Base-by-base conservation (phyloP, 2,329 filamentous ascomycete species). In the Fusarium sp. region DNA sequence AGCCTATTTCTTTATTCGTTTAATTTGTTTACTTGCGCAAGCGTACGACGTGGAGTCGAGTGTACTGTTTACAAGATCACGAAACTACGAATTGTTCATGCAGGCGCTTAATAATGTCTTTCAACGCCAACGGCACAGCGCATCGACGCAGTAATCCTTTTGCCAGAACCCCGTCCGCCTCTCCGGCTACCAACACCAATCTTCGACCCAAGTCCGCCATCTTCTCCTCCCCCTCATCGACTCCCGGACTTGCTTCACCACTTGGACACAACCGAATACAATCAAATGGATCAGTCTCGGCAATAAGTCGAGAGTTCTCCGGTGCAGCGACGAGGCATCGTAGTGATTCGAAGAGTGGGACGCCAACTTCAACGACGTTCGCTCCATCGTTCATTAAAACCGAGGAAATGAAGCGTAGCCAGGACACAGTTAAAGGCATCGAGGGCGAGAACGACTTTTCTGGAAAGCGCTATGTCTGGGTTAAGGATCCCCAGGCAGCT, bases 371-470 rank as follows among this genome's bases (percentile, higher is more conserved):
- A 0, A 92, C 88, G 70, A 99, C 96, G 3, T 99, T 99, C 83
- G 95, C 96, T 38, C 96, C 95, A 5, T 93, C 94, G 12, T 99
- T 99, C 80, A 98, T 99, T 82, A 96, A 95, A 80, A 89, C 90
- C 0, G 94, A 97, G 70, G 93, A 94, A 70, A 84, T 92, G 80
- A 86, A 89, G 72, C 81, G 84, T 38, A 83, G 81, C 34, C 80
- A 85, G 54, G 88, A 90, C 70, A 77, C 83, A 13, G 86, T 91
- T 18, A 85, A 85, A 52, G 92, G 93, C 20, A 94, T 98, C 64
- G 97, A 99, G 81, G 96, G 96, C 69, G 95, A 98, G 78, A 98
- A 98, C 79, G 96, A 99, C 85, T 98, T 99, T 80, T 99, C 96
- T 0, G 97, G 96, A 61, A 98, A 97, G 83, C 90, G 96, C 84